Conservation (phyloP, 352 stramenopile genomes). For the Pythium sukuiense region DNA sequence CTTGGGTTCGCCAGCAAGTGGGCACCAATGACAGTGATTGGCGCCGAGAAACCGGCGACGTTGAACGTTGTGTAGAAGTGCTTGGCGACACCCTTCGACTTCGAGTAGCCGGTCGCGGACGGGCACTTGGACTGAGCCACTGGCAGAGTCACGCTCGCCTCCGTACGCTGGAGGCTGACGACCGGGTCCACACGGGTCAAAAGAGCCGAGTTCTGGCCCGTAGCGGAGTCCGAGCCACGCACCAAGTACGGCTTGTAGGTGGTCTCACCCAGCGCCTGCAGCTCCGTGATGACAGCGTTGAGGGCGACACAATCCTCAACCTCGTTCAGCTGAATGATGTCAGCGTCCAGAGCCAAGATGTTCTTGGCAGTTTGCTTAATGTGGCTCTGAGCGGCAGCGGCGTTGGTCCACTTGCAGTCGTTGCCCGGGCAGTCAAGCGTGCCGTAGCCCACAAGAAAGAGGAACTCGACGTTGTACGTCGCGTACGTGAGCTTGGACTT, state of each 20-base stretch:
- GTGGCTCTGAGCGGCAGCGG: conserved; percentile 41
- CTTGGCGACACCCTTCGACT: conserved; percentile 60
- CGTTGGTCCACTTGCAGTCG: conserved; percentile 55
- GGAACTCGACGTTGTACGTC: conserved; percentile 66
- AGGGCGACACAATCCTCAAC: conserved; percentile 61
- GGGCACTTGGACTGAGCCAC: conserved; percentile 59
- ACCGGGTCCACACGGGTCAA: conserved; percentile 64
- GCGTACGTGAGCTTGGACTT: conserved; percentile 50
- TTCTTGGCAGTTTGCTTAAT: conserved; percentile 51
- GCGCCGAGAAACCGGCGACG: conserved; percentile 59
- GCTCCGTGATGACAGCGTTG: conserved; percentile 47
- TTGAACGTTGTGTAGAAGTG: conserved; percentile 77
- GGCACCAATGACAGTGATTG: conserved; percentile 60
- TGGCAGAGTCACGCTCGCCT: conserved; percentile 34
- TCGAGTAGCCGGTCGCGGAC: conserved; percentile 36
- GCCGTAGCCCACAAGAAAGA: conserved; percentile 50
- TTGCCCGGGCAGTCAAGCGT: conserved; percentile 43
- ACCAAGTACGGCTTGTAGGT: conserved; percentile 71
- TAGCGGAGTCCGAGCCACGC: conserved; percentile 55
- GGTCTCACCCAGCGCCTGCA: conserved; percentile 43
- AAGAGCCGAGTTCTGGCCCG: conserved; percentile 66
- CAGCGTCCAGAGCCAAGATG: conserved; percentile 49
- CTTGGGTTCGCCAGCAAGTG: conserved; percentile 65
- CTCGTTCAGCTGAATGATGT: conserved; percentile 72
- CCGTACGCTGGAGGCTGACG: conserved; percentile 45